Conservation (phyloP, 1,284 basidiomycete genomes). For the Cutaneotrichosporon cutaneum region DNA sequence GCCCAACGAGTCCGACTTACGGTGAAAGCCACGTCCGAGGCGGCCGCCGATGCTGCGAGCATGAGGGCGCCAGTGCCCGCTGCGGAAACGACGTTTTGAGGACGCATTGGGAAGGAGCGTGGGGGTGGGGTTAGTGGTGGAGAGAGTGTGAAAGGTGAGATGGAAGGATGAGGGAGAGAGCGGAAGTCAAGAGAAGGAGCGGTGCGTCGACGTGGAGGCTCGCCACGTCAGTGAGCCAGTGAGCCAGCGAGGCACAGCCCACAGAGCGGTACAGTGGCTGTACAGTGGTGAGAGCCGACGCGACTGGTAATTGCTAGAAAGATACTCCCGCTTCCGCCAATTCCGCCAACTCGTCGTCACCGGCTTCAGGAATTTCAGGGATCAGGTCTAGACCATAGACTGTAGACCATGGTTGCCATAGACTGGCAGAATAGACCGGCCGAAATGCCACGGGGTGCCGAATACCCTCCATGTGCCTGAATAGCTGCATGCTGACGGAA, state of each 20-base stretch:
- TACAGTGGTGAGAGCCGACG: too few species aligned
- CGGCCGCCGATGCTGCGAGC: constrained; percentile 38
- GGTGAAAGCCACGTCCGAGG: constrained; percentile 44
- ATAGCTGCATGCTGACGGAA: too few species aligned
- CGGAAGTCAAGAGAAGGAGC: background rate
- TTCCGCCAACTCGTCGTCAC: too few species aligned
- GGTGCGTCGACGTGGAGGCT: constrained; percentile 17
- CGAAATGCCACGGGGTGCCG: too few species aligned
- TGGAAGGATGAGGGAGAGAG: background rate
- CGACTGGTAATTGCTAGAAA: background rate
- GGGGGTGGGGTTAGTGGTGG: constrained; percentile 2
- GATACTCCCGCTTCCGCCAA: too few species aligned
- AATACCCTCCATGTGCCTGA: too few species aligned
- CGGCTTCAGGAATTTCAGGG: too few species aligned
- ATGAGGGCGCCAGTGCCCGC: constrained; percentile 47
- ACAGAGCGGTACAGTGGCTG: too few species aligned
- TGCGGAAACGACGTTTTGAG: constrained; percentile 46
- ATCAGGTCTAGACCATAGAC: too few species aligned
- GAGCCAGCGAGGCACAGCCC: too few species aligned
- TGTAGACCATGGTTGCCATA: too few species aligned
- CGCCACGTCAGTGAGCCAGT: background rate
- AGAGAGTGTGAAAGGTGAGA: constrained; percentile 8
- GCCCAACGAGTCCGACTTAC: constrained; percentile 27
- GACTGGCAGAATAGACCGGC: too few species aligned
- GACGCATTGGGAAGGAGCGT: constrained; percentile 34